Conservation (phyloP, 2,329 filamentous ascomycete species). For the Aspergillus udagawae region DNA sequence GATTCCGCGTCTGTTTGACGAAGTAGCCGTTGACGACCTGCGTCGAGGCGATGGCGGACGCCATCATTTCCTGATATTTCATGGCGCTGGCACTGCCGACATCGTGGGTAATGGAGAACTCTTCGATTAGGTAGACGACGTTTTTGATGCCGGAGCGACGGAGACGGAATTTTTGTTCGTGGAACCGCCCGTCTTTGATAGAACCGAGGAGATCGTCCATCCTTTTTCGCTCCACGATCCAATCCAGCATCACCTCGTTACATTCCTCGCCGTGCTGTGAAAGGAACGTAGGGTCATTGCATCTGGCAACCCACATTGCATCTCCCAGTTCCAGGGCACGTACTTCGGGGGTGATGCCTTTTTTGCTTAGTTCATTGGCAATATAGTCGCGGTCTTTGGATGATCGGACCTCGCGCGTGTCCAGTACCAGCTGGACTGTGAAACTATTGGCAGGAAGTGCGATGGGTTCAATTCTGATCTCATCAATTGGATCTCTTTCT, state of each 20-base stretch:
- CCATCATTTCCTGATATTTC: constrained; percentile 63
- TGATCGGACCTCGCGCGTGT: constrained; percentile 69
- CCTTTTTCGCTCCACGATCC: constrained; percentile 76
- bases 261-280: constrained; percentile 50
- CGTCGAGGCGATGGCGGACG: constrained; percentile 70
- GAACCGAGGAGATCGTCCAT: constrained; percentile 75
- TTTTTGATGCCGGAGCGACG: constrained; percentile 69
- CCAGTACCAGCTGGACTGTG: constrained; percentile 67
- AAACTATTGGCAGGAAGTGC: constrained; percentile 62
- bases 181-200: constrained; percentile 78
- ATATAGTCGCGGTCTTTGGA: constrained; percentile 74
- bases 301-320: constrained; percentile 74
- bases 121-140: constrained; percentile 74
- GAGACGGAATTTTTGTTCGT: constrained; percentile 79
- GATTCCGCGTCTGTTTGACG: constrained; percentile 68
- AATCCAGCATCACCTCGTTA: constrained; percentile 71
- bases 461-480: constrained; percentile 53
- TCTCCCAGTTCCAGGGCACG: constrained; percentile 70
- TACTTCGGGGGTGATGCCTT: constrained; percentile 62
- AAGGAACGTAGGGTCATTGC: constrained; percentile 56
- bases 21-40: constrained; percentile 78
- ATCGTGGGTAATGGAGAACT: constrained; percentile 59
- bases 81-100: constrained; percentile 35
- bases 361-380: constrained; percentile 64
- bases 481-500: constrained; percentile 7